These are phyloP conservation scores for Penicillium sp. DNA, from an alignment of 2,329 filamentous ascomycete genomes.

Conservation along the genomic window DNA sequence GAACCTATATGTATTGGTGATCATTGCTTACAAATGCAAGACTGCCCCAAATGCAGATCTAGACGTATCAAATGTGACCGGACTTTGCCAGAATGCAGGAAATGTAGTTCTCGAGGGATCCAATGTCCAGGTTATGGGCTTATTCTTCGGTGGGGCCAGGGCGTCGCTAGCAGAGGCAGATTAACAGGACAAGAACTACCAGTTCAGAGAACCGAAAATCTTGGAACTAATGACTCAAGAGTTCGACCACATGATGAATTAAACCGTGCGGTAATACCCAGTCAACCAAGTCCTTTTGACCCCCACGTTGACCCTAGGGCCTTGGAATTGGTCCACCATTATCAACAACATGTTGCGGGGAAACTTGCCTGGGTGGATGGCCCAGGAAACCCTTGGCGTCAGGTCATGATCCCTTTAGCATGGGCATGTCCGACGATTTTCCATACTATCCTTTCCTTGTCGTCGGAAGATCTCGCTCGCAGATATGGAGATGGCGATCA, in stretches of 20 bases:
- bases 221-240: background rate
- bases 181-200: constrained; percentile 8
- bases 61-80: constrained; percentile 14
- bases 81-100: constrained; percentile 10
- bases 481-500: constrained; percentile 14
- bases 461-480: constrained; percentile 27
- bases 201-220: background rate
- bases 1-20: background rate
- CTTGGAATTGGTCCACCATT: constrained; percentile 28
- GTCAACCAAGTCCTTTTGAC: background rate
- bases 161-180: constrained; percentile 13
- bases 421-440: constrained; percentile 26
- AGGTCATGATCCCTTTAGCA: constrained; percentile 30
- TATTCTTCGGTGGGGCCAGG: constrained; percentile 10
- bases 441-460: constrained; percentile 28
- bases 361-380: constrained; percentile 34
- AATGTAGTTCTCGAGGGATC: constrained; percentile 11
- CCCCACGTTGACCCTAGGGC: background rate
- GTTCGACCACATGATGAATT: background rate
- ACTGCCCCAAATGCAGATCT: constrained; percentile 14
- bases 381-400: constrained; percentile 29
- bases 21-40: background rate
- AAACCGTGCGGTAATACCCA: background rate
- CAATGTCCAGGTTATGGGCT: constrained; percentile 12
- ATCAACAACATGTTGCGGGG: constrained; percentile 23